Percentiles rank a stretch among this genome's conserved stretches.
Conservation (phyloP, 495 filamentous ascomycete genomes). For the Trichoderma orchidacearum region DNA sequence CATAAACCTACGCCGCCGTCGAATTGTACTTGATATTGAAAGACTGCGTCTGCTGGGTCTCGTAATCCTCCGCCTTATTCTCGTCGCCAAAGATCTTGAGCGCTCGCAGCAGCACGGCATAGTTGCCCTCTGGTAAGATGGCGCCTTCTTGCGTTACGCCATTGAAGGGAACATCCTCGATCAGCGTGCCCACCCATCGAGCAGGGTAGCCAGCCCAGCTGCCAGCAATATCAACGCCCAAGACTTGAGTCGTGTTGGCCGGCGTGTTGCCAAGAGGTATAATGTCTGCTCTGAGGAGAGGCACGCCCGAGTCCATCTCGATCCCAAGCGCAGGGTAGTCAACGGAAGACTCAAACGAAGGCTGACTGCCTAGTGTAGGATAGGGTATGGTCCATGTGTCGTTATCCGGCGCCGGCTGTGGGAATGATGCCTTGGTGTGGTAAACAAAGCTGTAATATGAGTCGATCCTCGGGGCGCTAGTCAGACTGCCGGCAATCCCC, state of each 20-base stretch:
- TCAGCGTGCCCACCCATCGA: not conserved
- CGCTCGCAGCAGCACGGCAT: slow-evolving; percentile 28
- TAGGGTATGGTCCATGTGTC: not conserved
- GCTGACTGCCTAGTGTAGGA: not conserved
- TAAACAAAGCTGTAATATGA: not conserved
- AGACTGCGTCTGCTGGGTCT: slow-evolving; percentile 3
- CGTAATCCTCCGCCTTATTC: slow-evolving; percentile 17
- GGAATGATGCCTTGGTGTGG: not conserved
- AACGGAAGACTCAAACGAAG: not conserved
- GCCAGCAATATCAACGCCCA: not conserved
- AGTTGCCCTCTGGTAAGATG: slow-evolving; percentile 18
- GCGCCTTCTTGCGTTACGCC: not conserved
- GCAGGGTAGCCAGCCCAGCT: not conserved
- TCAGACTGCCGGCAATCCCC: slow-evolving; percentile 33
- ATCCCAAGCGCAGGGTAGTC: not conserved
- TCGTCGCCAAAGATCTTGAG: slow-evolving; percentile 28
- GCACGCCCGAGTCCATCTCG: not conserved
- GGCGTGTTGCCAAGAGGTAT: not conserved
- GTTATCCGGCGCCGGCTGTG: not conserved
- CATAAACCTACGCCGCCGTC: not conserved
- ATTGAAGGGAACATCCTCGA: not conserved
- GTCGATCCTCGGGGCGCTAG: not conserved
- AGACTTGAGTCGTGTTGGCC: not conserved
- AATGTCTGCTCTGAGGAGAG: not conserved
- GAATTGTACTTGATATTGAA: not conserved